Base-by-base conservation (phyloP, 192 early-diverging fungal species). In the Podila horticola region DNA sequence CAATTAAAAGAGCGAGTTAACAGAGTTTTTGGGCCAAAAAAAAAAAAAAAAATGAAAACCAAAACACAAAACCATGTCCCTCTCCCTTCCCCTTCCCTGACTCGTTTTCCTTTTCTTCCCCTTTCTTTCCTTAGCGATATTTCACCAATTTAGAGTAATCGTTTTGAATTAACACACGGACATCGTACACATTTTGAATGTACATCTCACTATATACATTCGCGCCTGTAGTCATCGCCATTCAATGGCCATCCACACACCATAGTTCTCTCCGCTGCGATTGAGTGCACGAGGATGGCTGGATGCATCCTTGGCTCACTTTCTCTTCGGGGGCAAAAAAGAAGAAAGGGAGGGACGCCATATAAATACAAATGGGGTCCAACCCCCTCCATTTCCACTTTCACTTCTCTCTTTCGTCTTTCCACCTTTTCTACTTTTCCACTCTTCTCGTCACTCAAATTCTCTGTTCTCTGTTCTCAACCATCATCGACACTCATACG, bases 21-120 rank as follows among this genome's bases (percentile, higher is more conserved):
- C 41, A 45, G 41, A 45, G 12, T 45, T 45, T 45, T 45, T 45
- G 41, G 41, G 13, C 1, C 13, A 45, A 45, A 7, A 41, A 45
- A 45, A 45, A 45, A 17, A 45, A 45, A 45, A 7, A 41, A 45
- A 45, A 45, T 15, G 41, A 45, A 45, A 45, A 45, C 41, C 41
- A 45, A 45, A 45, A 45, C 41, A 45, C 41, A 71, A 71, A 26
- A 31, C 64, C 41, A 24, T 50, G 30, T 22, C 31, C 15, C 22
- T 30, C 10, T 30, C 10, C 64, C 29, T 71, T 61, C 45, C 19
- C 17, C 36, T 24, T 66, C 36, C 59, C 58, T 66, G 41, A 15
- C 67, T 38, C 24, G n/a, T 30, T 57, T 62, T 31, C 13, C 26
- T 65, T 26, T 36, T 58, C 58, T 45, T 71, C 60, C 33, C 51